phyloP scores from a whole-genome alignment of 805 yeast genomes.

The Saccharomycopsis fodiens region DNA sequence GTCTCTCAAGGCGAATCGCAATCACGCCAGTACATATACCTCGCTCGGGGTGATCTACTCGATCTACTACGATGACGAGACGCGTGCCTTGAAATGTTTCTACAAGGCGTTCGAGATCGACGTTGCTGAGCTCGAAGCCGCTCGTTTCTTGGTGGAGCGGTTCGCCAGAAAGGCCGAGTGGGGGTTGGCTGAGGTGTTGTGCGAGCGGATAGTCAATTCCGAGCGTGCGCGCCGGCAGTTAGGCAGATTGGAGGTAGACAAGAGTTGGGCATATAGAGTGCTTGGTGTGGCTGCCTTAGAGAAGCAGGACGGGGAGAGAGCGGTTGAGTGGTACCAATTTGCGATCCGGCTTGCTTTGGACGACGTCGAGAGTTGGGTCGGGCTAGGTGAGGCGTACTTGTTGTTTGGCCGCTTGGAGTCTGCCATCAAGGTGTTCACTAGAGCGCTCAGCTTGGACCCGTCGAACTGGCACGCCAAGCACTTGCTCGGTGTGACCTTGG shows the following conservation, averaged over 20 bases:
- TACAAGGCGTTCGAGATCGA: slow-evolving; percentile 86
- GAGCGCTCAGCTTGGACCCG: slow-evolving; percentile 49
- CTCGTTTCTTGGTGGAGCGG: slow-evolving; percentile 61
- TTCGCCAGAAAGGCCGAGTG: slow-evolving; percentile 67
- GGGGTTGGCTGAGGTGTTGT: slow-evolving; percentile 74
- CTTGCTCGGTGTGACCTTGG: slow-evolving; percentile 57
- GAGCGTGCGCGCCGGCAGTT: slow-evolving; percentile 50
- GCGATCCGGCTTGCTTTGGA: slow-evolving; percentile 56
- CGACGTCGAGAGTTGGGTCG: slow-evolving; percentile 84
- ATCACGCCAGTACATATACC: slow-evolving; percentile 73
- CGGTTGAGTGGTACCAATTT: slow-evolving; percentile 84
- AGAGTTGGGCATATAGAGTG: slow-evolving; percentile 84
- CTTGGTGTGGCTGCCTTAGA: slow-evolving; percentile 75
- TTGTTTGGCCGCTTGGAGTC: slow-evolving; percentile 84
- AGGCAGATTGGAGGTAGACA: slow-evolving; percentile 27
- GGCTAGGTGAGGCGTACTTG: slow-evolving; percentile 92
- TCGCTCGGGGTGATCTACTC: slow-evolving; percentile 71
- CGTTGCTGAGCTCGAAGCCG: slow-evolving; percentile 66
- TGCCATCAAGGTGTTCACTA: slow-evolving; percentile 70
- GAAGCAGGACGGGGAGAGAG: slow-evolving; percentile 61
- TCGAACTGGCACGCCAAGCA: slow-evolving; percentile 56
- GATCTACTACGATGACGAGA: slow-evolving; percentile 46
- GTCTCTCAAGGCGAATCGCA: slow-evolving; percentile 56
- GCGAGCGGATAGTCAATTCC: slow-evolving; percentile 55
- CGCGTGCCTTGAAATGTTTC: slow-evolving; percentile 78